Conservation (phyloP, 441 rosid species). For the Geranium incanum region DNA sequence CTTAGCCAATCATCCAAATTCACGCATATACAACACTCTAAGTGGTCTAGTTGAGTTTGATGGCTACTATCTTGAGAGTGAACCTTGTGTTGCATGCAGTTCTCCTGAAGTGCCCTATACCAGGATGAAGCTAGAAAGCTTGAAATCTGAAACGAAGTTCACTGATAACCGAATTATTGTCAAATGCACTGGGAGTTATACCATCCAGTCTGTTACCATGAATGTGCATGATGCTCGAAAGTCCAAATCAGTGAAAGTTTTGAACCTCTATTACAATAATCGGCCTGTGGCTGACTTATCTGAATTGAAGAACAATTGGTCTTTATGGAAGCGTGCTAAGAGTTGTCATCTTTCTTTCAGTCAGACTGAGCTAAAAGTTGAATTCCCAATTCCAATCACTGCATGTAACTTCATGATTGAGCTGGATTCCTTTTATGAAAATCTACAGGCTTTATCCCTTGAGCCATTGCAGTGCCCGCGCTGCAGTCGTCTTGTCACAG, state of each 20-base stretch:
- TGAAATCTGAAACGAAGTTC: slow-evolving; percentile 99
- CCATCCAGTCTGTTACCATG: slow-evolving; percentile 96
- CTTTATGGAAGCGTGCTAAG: slow-evolving; percentile 99
- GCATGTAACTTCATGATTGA: slow-evolving; percentile 99
- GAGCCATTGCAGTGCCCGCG: slow-evolving; percentile 99
- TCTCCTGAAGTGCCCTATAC: slow-evolving; percentile 99
- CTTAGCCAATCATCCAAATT: slow-evolving; percentile 99
- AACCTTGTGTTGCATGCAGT: slow-evolving; percentile 99
- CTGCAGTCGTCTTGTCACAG: slow-evolving; percentile 96
- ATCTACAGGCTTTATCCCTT: slow-evolving; percentile 98
- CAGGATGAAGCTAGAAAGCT: slow-evolving; percentile 97
- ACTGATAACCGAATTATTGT: slow-evolving; percentile 99
- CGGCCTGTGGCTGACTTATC: slow-evolving; percentile 97
- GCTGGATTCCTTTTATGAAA: slow-evolving; percentile 99
- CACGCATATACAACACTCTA: slow-evolving; percentile 91
- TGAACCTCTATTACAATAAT: slow-evolving; percentile 96
- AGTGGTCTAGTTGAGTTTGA: slow-evolving; percentile 98
- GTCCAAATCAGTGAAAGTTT: slow-evolving; percentile 96
- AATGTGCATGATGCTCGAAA: slow-evolving; percentile 99
- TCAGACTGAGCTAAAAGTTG: slow-evolving; percentile 98
- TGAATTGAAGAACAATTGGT: slow-evolving; percentile 98
- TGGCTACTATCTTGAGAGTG: slow-evolving; percentile 99
- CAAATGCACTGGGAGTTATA: slow-evolving; percentile 98
- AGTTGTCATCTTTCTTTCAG: slow-evolving; percentile 98
- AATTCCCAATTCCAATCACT: slow-evolving; percentile 98